Evolutionary conservation across 257 asterid genomes (phyloP), one percentile per base, ranked within the genome.

Genomic region (Lavandula angustifolia): DNA sequence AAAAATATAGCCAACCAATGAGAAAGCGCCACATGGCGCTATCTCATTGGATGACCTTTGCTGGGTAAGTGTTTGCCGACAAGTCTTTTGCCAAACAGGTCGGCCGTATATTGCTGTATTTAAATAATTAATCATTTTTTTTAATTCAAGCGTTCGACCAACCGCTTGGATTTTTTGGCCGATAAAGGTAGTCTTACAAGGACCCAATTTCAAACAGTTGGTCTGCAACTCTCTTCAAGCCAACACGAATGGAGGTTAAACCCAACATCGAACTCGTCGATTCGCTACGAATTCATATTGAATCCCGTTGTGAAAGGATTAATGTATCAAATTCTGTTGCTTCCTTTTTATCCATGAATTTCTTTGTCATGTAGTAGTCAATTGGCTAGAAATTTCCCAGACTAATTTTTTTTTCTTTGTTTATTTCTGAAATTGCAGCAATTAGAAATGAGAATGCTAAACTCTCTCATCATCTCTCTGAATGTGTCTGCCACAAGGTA

Each of bases 401-500:
- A n/a, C 34, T 35, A 11, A 18, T 63, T 9, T 6, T 48, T 35
- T 42, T 57, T 14, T n/a, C 41, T 38, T 54, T 41, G 55, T 42
- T 37, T 44, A 60, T 57, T 60, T 63, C 46, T 38, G 68, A 27
- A 57, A 48, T 41, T 9, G 27, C 84, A 92, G 97, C 94, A 82
- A 29, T 69, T 89, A 50, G 91, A 89, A 73, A 57, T 27, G 85
- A 79, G 78, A 92, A 92, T 46, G 86, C 80, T 10, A 62, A 77
- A 70, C 75, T 92, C 43, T 78, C 84, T 12, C 48, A 55, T 53
- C 74, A 56, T 72, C 82, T 89, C 41, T 77, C 89, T 0, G 73
- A 17, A 68, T 92, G 98, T 81, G 64, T 64, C 67, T 89, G 98
- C 79, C 76, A 74, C 47, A 75, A 87, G 91, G 95, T 89, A 13